Evolutionary conservation across 225 moss, liverwort and hornwort genomes (phyloP).

Genomic region (Pseudisothecium myosuroides): DNA sequence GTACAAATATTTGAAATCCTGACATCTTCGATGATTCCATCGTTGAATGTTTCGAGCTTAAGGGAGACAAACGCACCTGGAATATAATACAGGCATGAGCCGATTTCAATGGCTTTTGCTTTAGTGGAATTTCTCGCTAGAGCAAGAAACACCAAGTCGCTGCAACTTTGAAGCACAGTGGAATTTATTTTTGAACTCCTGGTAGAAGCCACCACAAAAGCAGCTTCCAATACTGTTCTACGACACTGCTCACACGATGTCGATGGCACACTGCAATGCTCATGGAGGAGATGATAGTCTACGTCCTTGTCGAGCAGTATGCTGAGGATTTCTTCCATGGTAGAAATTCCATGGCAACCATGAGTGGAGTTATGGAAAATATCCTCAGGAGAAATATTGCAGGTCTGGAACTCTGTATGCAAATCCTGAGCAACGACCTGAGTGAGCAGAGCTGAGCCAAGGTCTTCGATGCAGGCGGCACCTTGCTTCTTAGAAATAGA

Average conservation of each 20-base stretch:
- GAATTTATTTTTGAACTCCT: neutral
- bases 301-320: slow-evolving; percentile 8
- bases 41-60: neutral
- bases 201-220: slow-evolving; percentile 16
- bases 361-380: slow-evolving; percentile 34
- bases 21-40: neutral
- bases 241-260: slow-evolving; percentile 26
- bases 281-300: slow-evolving; percentile 4
- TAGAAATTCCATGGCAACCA: slow-evolving; percentile 22
- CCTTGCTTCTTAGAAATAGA: slow-evolving; percentile 29
- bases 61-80: slow-evolving; percentile 7
- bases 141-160: slow-evolving; percentile 29
- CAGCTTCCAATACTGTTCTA: slow-evolving; percentile 16
- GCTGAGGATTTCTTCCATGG: neutral
- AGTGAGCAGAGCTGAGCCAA: slow-evolving; percentile 7
- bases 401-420: neutral
- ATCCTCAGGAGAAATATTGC: slow-evolving; percentile 15
- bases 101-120: slow-evolving; percentile 6
- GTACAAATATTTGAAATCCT: neutral
- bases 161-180: slow-evolving; percentile 19
- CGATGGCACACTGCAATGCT: slow-evolving; percentile 6
- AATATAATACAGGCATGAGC: slow-evolving; percentile 23
- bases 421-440: neutral
- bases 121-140: slow-evolving; percentile 11
- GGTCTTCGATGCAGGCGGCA: slow-evolving; percentile 18